phyloP scores from a whole-genome alignment of 1,284 basidiomycete species.

The Apiotrichum siamense region DNA sequence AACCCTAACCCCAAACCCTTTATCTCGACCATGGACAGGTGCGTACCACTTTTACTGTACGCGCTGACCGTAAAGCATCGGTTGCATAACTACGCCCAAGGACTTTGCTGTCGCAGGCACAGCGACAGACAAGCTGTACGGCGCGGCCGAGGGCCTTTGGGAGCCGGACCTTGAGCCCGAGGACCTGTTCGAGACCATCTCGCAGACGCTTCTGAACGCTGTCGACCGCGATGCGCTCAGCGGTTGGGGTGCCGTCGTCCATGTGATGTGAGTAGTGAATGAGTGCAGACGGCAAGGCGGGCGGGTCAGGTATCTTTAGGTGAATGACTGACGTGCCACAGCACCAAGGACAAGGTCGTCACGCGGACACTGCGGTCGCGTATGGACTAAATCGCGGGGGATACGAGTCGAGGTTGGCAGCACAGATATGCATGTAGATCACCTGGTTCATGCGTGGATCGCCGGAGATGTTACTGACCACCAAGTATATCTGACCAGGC shows the following conservation, averaged over 20 bases:
- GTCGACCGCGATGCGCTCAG: constrained; percentile 95
- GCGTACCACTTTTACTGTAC: constrained; percentile 13
- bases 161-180: constrained; percentile 89
- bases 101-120: constrained; percentile 97
- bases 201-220: constrained; percentile 90
- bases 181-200: constrained; percentile 97
- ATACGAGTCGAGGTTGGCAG: constrained; percentile 1
- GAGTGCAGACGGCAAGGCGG: no score
- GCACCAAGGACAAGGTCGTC: constrained; percentile 78
- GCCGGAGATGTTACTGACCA: no score
- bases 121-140: constrained; percentile 86
- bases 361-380: constrained; percentile 79
- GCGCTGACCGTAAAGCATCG: constrained; percentile 56
- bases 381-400: constrained; percentile 73
- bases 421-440: constrained; percentile 17
- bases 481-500: neutral
- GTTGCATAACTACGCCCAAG: constrained; percentile 58
- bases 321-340: constrained; percentile 43
- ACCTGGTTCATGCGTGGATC: neutral
- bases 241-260: constrained; percentile 93
- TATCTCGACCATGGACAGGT: constrained; percentile 89
- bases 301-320: no score
- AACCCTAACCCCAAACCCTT: constrained; percentile 80
- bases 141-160: constrained; percentile 98
- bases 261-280: constrained; percentile 71